phyloP scores from a whole-genome alignment of 1,284 basidiomycete species.

The Sanghuangporus weigelae region DNA sequence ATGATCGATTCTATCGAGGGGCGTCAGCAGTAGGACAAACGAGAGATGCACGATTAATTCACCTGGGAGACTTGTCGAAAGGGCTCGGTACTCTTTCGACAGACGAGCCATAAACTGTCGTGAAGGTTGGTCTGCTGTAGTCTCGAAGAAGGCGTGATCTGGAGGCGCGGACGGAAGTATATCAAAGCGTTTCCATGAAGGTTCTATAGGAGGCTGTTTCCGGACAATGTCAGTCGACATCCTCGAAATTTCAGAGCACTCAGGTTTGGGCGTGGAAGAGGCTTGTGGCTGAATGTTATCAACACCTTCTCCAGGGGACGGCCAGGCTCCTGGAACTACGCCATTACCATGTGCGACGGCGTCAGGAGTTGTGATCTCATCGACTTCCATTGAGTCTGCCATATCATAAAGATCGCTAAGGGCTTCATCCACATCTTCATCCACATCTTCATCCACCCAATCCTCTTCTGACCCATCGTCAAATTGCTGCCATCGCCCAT shows the following conservation, averaged over 20 bases:
- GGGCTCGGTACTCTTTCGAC: constrained; percentile 77
- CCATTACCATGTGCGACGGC: background rate
- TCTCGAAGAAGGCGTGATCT: constrained; percentile 78
- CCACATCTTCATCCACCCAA: constrained; percentile 45
- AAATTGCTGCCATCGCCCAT: constrained; percentile 21
- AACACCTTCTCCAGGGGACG: constrained; percentile 10
- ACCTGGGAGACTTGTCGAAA: constrained; percentile 81
- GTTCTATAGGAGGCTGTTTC: background rate
- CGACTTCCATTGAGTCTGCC: constrained; percentile 18
- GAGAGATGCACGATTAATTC: constrained; percentile 12
- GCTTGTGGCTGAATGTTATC: constrained; percentile 23
- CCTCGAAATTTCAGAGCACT: background rate
- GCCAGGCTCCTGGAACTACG: constrained; percentile 14
- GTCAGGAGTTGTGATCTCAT: constrained; percentile 37
- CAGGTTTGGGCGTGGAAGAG: constrained; percentile 24
- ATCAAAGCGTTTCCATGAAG: constrained; percentile 71
- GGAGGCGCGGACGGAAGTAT: constrained; percentile 67
- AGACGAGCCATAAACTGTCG: constrained; percentile 73
- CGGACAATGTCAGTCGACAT: background rate
- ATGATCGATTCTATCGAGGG: constrained; percentile 54
- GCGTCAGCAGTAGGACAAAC: constrained; percentile 9
- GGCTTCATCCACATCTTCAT: constrained; percentile 25
- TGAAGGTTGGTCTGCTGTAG: constrained; percentile 55
- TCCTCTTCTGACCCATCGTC: constrained; percentile 39
- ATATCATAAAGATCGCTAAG: constrained; percentile 18